These are phyloP conservation scores for Fraxinus platypoda DNA, from an alignment of 305 asterid species.

Conservation along the genomic window DNA sequence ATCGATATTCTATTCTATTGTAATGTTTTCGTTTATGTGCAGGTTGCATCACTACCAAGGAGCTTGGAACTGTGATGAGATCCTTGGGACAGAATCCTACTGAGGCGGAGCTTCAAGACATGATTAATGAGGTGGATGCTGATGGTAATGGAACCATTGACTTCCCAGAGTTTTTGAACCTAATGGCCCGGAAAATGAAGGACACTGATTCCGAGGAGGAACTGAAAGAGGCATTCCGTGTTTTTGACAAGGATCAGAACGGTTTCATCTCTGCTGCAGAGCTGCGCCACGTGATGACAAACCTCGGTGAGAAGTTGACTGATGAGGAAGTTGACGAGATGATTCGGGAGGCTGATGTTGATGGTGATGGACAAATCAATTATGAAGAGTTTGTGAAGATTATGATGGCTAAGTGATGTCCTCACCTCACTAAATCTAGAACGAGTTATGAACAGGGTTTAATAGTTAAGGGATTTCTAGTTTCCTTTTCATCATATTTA, in stretches of 20 bases:
- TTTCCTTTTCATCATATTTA: not conserved
- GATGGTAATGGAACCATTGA: conserved; percentile 55
- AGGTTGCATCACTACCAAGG: conserved; percentile 60
- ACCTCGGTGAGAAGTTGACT: conserved; percentile 56
- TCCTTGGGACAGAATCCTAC: conserved; percentile 56
- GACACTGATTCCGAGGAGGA: conserved; percentile 50
- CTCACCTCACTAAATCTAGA: conserved; percentile 12
- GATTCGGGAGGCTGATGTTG: conserved; percentile 56
- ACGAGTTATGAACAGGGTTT: conserved; percentile 10
- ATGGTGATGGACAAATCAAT: conserved; percentile 56
- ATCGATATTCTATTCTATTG: not conserved
- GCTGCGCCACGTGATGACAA: conserved; percentile 55
- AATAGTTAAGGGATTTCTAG: not conserved
- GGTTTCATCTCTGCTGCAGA: conserved; percentile 56
- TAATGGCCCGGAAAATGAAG: conserved; percentile 50
- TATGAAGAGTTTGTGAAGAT: conserved; percentile 55
- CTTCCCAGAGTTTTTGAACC: conserved; percentile 48
- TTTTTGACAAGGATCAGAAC: conserved; percentile 47
- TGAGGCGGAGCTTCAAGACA: conserved; percentile 47
- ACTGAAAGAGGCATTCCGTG: conserved; percentile 46
- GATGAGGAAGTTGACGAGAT: conserved; percentile 58
- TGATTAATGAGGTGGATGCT: conserved; percentile 55
- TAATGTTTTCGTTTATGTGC: not conserved
- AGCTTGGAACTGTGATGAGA: conserved; percentile 57
- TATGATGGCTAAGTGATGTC: conserved; percentile 51